Evolutionary conservation across 2,329 filamentous ascomycete species (phyloP), one percentile per base, ranked within the genome.

Genomic region (Aspergillus sp.): DNA sequence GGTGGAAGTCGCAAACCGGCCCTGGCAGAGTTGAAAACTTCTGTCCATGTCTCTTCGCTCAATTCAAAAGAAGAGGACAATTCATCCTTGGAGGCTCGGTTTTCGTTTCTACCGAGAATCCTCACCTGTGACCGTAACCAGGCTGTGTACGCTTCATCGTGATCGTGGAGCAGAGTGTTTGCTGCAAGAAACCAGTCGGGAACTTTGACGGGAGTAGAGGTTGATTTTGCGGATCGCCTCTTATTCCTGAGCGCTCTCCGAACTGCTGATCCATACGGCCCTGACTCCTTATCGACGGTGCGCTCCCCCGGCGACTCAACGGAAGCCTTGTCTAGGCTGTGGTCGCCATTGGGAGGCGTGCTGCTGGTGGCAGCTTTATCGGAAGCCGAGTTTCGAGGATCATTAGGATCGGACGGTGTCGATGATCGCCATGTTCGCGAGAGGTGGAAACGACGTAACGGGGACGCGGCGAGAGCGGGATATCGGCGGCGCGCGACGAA

Each of bases 21-120:
- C 62, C 79, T 81, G 50, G 85, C 76, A 17, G 80, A 81, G 17
- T 83, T 79, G 13, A 78, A 73, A 46, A 87, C 78, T 68, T 85
- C 83, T 56, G 78, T 73, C 79, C 79, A 82, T 23, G 81, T 63
- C 30, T 74, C 72, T 49, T 79, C 72, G 22, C 74, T 74, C 50
- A 82, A 66, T 19, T 19, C 19, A 19, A 19, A 19, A 19, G 19
- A 19, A 19, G 19, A 19, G 19, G 19, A 19, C 19, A 19, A 19
- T 19, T 19, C 65, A 0, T 68, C 61, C 3, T 62, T 58, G 30
- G 67, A 61, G 2, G 71, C 68, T 13, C 72, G 64, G 4, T 67
- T 68, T 22, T 67, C 69, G 19, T 68, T 65, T 25, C 71, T 73
- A 25, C 74, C 74, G 2, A 64, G 6, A 38, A 8, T 38, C 15